Base-by-base conservation (phyloP, 2,329 filamentous ascomycete species). In the Colletotrichum sublineola region DNA sequence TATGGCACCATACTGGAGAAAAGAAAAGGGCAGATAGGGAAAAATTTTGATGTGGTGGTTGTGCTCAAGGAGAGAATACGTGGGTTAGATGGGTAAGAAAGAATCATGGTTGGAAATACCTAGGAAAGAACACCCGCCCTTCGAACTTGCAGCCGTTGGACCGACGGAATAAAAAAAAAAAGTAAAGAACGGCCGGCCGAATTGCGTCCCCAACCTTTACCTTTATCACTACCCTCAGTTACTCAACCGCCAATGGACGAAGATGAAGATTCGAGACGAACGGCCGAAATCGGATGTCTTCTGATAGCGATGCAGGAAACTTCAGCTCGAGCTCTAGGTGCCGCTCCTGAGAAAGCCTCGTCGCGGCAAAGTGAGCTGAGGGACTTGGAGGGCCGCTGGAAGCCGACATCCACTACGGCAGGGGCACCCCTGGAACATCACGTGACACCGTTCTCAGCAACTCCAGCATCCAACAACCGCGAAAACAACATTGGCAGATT, bases 401-500 rank as follows among this genome's bases (percentile, higher is more conserved):
- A 40, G 53, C 29, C 53, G 31, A 20, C 52, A 46, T 44, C 31
- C 7, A 42, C 18, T 2, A 1, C 3, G 40, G 29, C 69, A 71
- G 65, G 56, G 67, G 14, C 36, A 33, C 38, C 67, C 33, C 14
- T 18, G 33, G 0, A 1, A 0, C 3, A 40, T 44, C 73, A 74
- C 73, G 73, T 74, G 73, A 74, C 48, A 3, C 7, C 18, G 0
- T 66, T 52, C 55, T 65, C 66, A 48, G 65, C 65, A 69, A 55
- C 52, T 29, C 55, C 36, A 64, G 66, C 63, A 40, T 29, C 29
- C 48, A 31, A 20, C 42, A 61, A 52, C 40, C 58, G 46, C 61
- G 65, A 67, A 73, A 67, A 75, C 74, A 67, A 75, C 74, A 70
- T 44, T 63, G 61, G 55, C 66, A 63, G 56, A 62, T 69, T 58